phyloP scores from a whole-genome alignment of 257 asterid species.

The Solanum gracilifrons region DNA sequence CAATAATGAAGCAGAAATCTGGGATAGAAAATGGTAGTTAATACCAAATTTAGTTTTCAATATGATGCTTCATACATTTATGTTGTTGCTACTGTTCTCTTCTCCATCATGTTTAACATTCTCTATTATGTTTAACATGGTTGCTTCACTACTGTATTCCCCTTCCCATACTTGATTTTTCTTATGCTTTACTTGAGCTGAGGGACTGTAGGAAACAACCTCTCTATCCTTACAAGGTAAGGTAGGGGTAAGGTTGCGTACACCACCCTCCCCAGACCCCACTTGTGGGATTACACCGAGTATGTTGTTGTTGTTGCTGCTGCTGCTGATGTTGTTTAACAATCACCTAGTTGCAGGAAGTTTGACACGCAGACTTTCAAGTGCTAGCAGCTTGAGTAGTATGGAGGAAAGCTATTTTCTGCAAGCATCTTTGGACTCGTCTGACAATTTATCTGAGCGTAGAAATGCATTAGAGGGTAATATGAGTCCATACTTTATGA shows the following conservation, averaged over 20 bases:
- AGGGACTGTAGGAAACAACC: background rate
- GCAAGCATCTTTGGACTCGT: slow-evolving; percentile 83
- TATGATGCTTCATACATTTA: background rate
- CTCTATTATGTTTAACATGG: background rate
- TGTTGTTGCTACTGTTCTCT: background rate
- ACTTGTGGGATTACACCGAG: background rate
- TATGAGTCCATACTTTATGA: slow-evolving; percentile 67
- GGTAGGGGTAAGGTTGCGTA: background rate
- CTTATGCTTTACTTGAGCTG: background rate
- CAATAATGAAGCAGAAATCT: slow-evolving; percentile 49
- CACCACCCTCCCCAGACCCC: background rate
- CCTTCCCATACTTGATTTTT: background rate
- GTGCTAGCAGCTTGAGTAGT: slow-evolving; percentile 83
- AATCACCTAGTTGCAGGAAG: slow-evolving; percentile 43
- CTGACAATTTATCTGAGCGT: slow-evolving; percentile 55
- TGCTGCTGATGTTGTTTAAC: slow-evolving; percentile 3
- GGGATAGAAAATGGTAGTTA: slow-evolving; percentile 63
- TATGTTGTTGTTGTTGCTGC: background rate
- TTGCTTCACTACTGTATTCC: background rate
- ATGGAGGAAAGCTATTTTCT: slow-evolving; percentile 96
- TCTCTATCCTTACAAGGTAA: background rate
- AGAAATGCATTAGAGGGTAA: slow-evolving; percentile 56
- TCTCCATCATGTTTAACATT: background rate
- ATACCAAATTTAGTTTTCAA: background rate
- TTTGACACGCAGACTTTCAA: slow-evolving; percentile 69